Conservation (phyloP, 2,329 filamentous ascomycete genomes). For the Fusarium armeniacum region DNA sequence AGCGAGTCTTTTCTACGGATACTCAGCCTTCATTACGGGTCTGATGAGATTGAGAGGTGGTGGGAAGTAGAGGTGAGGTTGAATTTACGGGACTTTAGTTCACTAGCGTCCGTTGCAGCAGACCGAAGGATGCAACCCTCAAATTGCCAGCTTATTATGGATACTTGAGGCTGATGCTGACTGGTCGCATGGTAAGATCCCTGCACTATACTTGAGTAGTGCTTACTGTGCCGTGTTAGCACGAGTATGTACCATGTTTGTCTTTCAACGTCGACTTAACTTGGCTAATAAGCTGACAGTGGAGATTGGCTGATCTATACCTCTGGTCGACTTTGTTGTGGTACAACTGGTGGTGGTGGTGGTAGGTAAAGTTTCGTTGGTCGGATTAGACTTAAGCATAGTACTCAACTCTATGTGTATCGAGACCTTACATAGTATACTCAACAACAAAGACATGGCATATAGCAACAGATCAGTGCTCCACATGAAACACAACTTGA, state of each 20-base stretch:
- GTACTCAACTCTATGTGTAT: slow-evolving; percentile 30
- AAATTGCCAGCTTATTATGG: slow-evolving; percentile 33
- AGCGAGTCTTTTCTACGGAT: neutral
- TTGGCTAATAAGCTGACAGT: slow-evolving; percentile 36
- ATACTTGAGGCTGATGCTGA: slow-evolving; percentile 39
- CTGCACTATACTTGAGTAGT: slow-evolving; percentile 19
- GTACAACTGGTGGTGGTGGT: slow-evolving; percentile 2
- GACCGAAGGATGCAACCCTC: slow-evolving; percentile 21
- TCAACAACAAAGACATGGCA: slow-evolving; percentile 7
- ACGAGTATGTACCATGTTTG: slow-evolving; percentile 1
- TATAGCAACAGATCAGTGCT: neutral
- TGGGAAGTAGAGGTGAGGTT: slow-evolving; percentile 24
- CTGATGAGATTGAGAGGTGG: neutral
- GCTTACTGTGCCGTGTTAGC: slow-evolving; percentile 34
- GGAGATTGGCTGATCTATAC: slow-evolving; percentile 15
- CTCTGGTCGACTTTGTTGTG: neutral
- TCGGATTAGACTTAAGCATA: slow-evolving; percentile 30
- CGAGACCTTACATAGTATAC: neutral
- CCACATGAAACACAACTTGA: neutral
- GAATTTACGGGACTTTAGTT: slow-evolving; percentile 10
- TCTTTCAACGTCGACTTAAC: slow-evolving; percentile 2
- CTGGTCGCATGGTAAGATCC: slow-evolving; percentile 18
- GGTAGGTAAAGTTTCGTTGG: neutral
- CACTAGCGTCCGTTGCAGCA: slow-evolving; percentile 29
- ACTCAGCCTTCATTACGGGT: slow-evolving; percentile 25